Percentiles rank a stretch among this genome's conserved stretches.
phyloP scores from a whole-genome alignment of 176 grass and related monocot species.

The Musa beccarii region DNA sequence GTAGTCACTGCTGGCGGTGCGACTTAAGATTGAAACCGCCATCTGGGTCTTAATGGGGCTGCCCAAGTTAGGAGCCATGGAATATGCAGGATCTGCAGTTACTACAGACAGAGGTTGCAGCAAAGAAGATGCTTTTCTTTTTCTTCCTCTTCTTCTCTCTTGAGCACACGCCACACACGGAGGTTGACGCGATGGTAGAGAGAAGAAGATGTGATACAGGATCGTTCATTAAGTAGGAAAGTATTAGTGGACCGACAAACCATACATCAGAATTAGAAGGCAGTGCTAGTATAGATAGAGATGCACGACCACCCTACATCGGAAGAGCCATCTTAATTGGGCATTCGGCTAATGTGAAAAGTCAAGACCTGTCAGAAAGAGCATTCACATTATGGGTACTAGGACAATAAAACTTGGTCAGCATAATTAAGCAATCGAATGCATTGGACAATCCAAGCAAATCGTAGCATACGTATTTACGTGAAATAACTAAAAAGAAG shows the following conservation, averaged over 20 bases:
- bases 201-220: not conserved
- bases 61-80: conserved; percentile 45
- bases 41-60: conserved; percentile 60
- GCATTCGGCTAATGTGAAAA: not conserved
- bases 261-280: not conserved
- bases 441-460: not conserved
- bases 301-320: not conserved
- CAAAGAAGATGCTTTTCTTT: conserved; percentile 14
- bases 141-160: conserved; percentile 32
- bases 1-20: conserved; percentile 34
- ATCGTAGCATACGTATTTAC: not conserved
- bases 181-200: conserved; percentile 14
- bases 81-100: not conserved
- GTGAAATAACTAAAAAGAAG: not conserved
- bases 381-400: not conserved
- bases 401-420: not conserved
- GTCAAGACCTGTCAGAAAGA: not conserved
- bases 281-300: not conserved
- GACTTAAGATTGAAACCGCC: conserved; percentile 56
- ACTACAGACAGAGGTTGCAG: conserved; percentile 6
- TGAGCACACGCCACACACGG: conserved; percentile 17
- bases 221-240: not conserved
- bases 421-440: not conserved
- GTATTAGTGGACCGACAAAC: not conserved
- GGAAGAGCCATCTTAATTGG: not conserved